Conservation (phyloP, 257 asterid genomes). For the Cinchona pubescens region DNA sequence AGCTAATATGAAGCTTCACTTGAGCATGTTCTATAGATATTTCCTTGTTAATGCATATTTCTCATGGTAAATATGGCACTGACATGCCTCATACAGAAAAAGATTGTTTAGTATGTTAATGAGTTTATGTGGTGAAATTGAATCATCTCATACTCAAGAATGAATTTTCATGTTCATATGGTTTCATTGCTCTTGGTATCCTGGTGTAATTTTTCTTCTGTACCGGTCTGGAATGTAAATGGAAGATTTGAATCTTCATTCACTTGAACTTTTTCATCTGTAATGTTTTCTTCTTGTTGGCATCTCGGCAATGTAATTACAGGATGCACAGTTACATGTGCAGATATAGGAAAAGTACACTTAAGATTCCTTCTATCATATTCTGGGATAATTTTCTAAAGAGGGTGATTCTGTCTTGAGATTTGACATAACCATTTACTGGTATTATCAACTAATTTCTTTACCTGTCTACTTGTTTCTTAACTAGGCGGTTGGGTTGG, state of each 20-base stretch:
- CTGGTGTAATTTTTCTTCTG: no score
- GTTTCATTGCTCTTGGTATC: neutral
- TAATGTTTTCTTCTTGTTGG: neutral
- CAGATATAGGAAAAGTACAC: neutral
- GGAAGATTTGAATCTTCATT: neutral
- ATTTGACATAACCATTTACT: neutral
- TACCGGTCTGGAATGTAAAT: neutral
- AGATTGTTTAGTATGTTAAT: neutral
- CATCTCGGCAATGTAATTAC: neutral
- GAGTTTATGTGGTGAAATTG: neutral
- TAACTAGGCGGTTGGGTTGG: slow-evolving; percentile 99
- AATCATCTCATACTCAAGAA: neutral
- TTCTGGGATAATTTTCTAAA: neutral
- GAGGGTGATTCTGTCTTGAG: neutral
- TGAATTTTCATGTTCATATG: neutral
- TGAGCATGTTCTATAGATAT: neutral
- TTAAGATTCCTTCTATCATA: neutral
- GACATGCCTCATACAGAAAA: neutral
- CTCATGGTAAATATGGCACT: neutral
- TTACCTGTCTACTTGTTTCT: slow-evolving; percentile 14
- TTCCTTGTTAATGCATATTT: neutral
- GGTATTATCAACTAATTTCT: neutral
- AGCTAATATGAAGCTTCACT: neutral
- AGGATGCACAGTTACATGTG: neutral
- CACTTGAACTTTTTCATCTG: neutral